Base-by-base conservation (phyloP, 225 moss, liverwort and hornwort genomes). In the Neckera pumila region DNA sequence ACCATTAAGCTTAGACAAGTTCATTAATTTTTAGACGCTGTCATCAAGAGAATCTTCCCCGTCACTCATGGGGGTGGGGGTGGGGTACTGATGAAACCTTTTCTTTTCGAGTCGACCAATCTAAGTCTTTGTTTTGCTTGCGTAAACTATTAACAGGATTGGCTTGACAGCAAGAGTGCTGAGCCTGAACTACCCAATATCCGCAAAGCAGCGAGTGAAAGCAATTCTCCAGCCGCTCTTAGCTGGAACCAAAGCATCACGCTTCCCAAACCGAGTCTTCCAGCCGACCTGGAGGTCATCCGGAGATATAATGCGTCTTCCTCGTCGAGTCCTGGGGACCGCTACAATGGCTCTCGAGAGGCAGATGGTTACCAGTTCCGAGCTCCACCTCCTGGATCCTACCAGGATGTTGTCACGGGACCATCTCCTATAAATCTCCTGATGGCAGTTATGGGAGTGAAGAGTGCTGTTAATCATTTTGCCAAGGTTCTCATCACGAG, bases 391-490 rank as follows among this genome's bases (percentile, higher is more conserved):
- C 60, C 81, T 23, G 84, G 89, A 69, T 89, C 89, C 22, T 74
- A 88, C 73, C 86, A 65, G 25, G 86, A 86, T 72, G 92, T 88
- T 20, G 91, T 69, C 77, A 91, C 85, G 4, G 89, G 88, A 13
- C 88, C 88, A 14, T 90, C 93, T 45, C 87, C 89, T 1, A 83
- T 58, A 34, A 79, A 47, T 7, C 86, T 93, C 20, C 5, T 62
- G 33, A 75, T 45, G 81, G 87, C 89, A 7, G 79, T 90, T 9
- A 63, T 54, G 84, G 91, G 40, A 85, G 86, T 92, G 67, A 92
- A 92, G 82, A 62, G 67, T 42, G 77, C 87, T 3, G 84, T 91
- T 19, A 75, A 28, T 38, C 28, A 70, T 15, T 90, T 93, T 26
- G 85, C 91, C 30, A 60, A 91, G 81, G 47, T 56, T 31, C 82